Percentiles rank a stretch among this genome's conserved stretches.
phyloP scores from a whole-genome alignment of 257 asterid genomes.

The Leonotis leonurus region DNA sequence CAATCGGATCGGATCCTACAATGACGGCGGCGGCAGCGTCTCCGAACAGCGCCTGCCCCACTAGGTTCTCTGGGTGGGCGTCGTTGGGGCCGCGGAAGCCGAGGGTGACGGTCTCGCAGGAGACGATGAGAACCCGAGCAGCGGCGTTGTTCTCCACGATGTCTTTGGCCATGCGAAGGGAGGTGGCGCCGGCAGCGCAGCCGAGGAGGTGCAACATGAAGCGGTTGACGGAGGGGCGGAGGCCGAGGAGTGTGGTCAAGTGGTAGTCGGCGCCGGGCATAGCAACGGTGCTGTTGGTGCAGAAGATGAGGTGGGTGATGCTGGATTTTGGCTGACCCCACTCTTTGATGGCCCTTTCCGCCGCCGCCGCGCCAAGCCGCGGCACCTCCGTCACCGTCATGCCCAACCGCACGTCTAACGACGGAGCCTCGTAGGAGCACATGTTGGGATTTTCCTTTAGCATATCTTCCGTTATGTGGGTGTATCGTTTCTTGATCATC shows the following conservation, averaged over 20 bases:
- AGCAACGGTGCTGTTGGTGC: constrained; percentile 66
- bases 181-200: constrained; percentile 63
- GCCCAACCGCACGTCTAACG: constrained; percentile 56
- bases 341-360: constrained; percentile 59
- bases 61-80: constrained; percentile 37
- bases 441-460: constrained; percentile 44
- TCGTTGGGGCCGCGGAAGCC: constrained; percentile 55
- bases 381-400: constrained; percentile 63
- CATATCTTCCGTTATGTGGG: constrained; percentile 49
- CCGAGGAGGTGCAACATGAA: constrained; percentile 73
- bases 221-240: constrained; percentile 51
- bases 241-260: constrained; percentile 64
- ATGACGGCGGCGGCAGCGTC: constrained; percentile 58
- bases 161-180: constrained; percentile 62
- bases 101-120: constrained; percentile 54
- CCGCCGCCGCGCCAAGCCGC: constrained; percentile 60
- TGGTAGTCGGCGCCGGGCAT: constrained; percentile 79
- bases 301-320: constrained; percentile 62
- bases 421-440: constrained; percentile 52
- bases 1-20: constrained; percentile 25
- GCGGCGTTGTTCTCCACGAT: constrained; percentile 66
- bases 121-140: constrained; percentile 36
- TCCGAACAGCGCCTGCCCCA: constrained; percentile 50
- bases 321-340: constrained; percentile 73
- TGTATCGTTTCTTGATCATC: constrained; percentile 51